Evolutionary conservation across 2,329 filamentous ascomycete genomes (phyloP).

Genomic region (Trichoderma sp.): DNA sequence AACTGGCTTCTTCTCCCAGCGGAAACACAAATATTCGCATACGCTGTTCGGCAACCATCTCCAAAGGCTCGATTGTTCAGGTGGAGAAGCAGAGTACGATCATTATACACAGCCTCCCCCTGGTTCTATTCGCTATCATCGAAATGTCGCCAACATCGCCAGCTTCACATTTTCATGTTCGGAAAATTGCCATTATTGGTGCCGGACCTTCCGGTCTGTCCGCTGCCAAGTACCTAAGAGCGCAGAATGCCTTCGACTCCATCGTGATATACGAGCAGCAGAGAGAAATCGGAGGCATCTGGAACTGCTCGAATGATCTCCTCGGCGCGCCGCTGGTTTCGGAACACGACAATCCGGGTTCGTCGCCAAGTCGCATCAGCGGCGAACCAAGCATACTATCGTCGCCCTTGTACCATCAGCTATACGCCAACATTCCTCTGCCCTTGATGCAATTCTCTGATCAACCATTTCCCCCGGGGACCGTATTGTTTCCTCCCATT

Average conservation of each 20-base stretch:
- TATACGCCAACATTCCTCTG: slow-evolving; percentile 89
- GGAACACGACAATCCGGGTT: slow-evolving; percentile 54
- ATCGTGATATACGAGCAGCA: slow-evolving; percentile 85
- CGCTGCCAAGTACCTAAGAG: slow-evolving; percentile 79
- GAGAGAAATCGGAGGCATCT: slow-evolving; percentile 74
- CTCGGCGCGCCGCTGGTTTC: slow-evolving; percentile 55
- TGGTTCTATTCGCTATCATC: too few relatives aligned
- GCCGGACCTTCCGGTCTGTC: slow-evolving; percentile 79
- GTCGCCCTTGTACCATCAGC: slow-evolving; percentile 76
- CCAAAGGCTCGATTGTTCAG: too few relatives aligned
- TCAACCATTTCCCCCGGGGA: slow-evolving; percentile 61
- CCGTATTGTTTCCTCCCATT: slow-evolving; percentile 74
- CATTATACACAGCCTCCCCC: too few relatives aligned
- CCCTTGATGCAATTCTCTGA: slow-evolving; percentile 80
- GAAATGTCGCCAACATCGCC: not conserved
- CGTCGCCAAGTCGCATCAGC: slow-evolving; percentile 65
- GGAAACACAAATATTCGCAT: too few relatives aligned
- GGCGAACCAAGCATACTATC: slow-evolving; percentile 68
- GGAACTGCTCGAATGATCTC: slow-evolving; percentile 59
- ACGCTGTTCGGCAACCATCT: too few relatives aligned
- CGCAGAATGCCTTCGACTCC: slow-evolving; percentile 65
- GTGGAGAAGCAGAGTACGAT: too few relatives aligned
- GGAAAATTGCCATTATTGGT: slow-evolving; percentile 75
- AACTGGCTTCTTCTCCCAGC: too few relatives aligned
- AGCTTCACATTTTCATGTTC: slow-evolving; percentile 50